A percentile compares a stretch with the other conserved stretches of the same genome.
These are phyloP conservation scores for Echinosophora koreensis DNA, from an alignment of 306 rosid species.

Conservation along the genomic window DNA sequence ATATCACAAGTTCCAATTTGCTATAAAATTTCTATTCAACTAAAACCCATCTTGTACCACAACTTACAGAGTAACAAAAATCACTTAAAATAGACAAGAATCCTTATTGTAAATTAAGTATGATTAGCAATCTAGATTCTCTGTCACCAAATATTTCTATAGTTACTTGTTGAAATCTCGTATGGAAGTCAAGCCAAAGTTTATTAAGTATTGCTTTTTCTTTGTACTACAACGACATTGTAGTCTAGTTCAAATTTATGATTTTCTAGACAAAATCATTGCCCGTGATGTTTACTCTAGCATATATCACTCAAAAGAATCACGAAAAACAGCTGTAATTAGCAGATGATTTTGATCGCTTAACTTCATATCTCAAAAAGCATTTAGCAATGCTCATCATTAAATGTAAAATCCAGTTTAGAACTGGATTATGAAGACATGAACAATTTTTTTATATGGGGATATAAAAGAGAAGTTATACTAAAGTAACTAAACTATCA, in stretches of 20 bases:
- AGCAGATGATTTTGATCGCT: constrained; percentile 9
- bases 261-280: constrained; percentile 34
- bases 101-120: constrained; percentile 18
- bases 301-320: constrained; percentile 18
- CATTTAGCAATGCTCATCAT: constrained; percentile 15
- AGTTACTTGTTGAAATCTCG: constrained; percentile 7
- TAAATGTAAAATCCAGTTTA: constrained; percentile 20
- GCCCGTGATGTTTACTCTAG: neutral
- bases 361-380: constrained; percentile 9
- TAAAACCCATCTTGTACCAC: neutral
- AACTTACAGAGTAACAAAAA: constrained; percentile 5
- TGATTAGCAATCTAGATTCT: constrained; percentile 5
- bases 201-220: neutral
- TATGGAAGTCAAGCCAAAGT: constrained; percentile 19
- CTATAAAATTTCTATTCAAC: constrained; percentile 24
- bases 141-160: constrained; percentile 27
- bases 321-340: neutral
- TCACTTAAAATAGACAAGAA: constrained; percentile 11
- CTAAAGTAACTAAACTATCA: constrained; percentile 15
- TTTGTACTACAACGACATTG: neutral
- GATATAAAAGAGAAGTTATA: constrained; percentile 21
- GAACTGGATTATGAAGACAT: constrained; percentile 2
- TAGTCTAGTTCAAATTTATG: constrained; percentile 24
- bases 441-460: neutral
- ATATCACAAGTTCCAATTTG: constrained; percentile 36